phyloP scores from a whole-genome alignment of 1,284 basidiomycete genomes.

The Trichosporon coremiiforme region DNA sequence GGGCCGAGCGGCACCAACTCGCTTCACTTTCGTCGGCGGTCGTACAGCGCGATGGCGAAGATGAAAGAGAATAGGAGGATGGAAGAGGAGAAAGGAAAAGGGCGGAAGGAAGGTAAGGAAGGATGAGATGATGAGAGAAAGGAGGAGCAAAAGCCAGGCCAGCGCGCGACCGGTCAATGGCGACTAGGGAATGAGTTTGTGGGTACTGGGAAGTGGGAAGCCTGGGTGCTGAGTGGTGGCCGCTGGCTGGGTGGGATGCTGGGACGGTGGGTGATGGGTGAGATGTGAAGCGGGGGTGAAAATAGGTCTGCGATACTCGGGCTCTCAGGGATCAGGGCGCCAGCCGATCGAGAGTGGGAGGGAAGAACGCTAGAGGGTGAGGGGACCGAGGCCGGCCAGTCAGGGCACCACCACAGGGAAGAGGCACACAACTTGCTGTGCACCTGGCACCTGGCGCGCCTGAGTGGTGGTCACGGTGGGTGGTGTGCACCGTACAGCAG shows the following conservation, averaged over 20 bases:
- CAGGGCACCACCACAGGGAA: no score
- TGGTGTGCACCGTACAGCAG: no score
- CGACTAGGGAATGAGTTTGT: neutral
- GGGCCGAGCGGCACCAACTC: neutral
- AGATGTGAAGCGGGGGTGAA: neutral
- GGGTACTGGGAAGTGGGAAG: neutral
- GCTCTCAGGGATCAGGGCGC: neutral
- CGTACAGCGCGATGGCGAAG: neutral
- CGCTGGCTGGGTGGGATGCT: neutral
- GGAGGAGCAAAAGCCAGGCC: neutral
- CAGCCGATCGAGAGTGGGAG: neutral
- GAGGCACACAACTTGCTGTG: no score
- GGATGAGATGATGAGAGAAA: conserved; percentile 7
- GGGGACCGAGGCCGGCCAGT: conserved; percentile 1
- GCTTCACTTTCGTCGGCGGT: neutral
- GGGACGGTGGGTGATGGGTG: neutral
- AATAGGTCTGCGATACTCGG: conserved; percentile 2
- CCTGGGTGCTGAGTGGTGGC: neutral
- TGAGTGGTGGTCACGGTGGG: no score
- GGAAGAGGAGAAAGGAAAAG: neutral
- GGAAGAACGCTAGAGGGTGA: neutral
- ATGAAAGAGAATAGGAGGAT: neutral
- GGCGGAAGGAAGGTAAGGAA: conserved; percentile 4
- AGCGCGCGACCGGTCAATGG: neutral
- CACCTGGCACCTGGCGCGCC: no score